These are phyloP conservation scores for Calonectria montana DNA, from an alignment of 2,329 filamentous ascomycete genomes.

Conservation along the genomic window DNA sequence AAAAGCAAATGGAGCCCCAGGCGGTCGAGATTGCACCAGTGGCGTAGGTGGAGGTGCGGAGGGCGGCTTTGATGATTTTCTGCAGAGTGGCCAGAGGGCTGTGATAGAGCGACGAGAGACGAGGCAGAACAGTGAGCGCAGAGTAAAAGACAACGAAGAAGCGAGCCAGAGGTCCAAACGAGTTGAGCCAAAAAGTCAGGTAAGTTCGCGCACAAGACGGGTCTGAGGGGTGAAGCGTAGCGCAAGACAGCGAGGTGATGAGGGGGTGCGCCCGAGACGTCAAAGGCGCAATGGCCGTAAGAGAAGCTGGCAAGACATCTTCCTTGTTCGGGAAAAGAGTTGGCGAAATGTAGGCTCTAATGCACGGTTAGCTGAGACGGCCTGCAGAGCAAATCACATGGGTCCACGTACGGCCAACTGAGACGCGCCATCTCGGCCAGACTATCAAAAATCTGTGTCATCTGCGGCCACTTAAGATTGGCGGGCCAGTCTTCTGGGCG, in stretches of 20 bases:
- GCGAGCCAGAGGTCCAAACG: conserved; percentile 82
- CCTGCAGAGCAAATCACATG: background rate
- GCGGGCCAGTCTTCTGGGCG: conserved; percentile 76
- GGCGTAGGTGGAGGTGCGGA: conserved; percentile 78
- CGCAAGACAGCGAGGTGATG: conserved; percentile 87
- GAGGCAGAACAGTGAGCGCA: conserved; percentile 73
- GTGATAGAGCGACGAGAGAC: conserved; percentile 75
- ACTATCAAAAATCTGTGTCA: conserved; percentile 82
- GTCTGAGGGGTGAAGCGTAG: conserved; percentile 86
- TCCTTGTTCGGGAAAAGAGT: conserved; percentile 83
- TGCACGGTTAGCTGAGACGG: conserved; percentile 11
- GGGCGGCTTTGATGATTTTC: conserved; percentile 72
- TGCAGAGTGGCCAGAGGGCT: conserved; percentile 76
- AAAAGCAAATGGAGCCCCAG: conserved; percentile 92
- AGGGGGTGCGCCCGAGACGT: conserved; percentile 88
- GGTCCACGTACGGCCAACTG: conserved; percentile 79
- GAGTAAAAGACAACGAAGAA: conserved; percentile 82
- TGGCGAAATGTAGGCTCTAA: conserved; percentile 81
- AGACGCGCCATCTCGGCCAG: conserved; percentile 84
- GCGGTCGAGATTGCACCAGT: conserved; percentile 86
- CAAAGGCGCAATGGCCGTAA: conserved; percentile 79
- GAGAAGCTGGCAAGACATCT: conserved; percentile 71
- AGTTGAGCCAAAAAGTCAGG: conserved; percentile 85
- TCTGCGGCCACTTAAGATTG: conserved; percentile 77
- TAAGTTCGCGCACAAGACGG: conserved; percentile 91